Percentiles rank a stretch among this genome's conserved stretches.
Conservation (phyloP, 306 rosid genomes). For the Medicago ruthenica region DNA sequence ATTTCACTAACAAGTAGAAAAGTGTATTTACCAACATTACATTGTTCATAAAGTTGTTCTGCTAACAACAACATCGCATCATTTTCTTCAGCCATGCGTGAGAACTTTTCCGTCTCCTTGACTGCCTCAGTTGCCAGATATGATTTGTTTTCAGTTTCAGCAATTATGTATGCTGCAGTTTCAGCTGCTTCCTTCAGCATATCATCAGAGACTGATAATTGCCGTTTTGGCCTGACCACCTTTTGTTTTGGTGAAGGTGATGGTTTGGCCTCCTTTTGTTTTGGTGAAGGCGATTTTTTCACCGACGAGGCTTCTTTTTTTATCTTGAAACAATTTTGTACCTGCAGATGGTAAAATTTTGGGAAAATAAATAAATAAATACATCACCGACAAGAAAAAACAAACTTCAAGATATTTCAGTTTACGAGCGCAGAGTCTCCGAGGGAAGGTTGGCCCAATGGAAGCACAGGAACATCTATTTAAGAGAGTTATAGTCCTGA, state of each 20-base stretch:
- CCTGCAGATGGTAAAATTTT: constrained; percentile 19
- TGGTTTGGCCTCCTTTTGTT: not conserved
- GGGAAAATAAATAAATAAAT: not conserved
- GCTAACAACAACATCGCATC: not conserved
- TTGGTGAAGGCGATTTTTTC: constrained; percentile 9
- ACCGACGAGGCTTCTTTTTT: not conserved
- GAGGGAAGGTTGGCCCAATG: not conserved
- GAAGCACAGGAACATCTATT: not conserved
- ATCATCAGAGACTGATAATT: not conserved
- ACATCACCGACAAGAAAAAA: not conserved
- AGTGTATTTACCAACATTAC: not conserved
- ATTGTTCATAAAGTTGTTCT: not conserved
- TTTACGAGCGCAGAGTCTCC: not conserved
- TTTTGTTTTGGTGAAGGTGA: constrained; percentile 21
- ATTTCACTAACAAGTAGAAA: constrained; percentile 20
- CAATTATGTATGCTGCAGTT: not conserved
- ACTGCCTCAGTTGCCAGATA: constrained; percentile 8
- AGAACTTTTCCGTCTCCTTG: not conserved
- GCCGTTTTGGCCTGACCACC: not conserved
- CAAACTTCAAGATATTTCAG: not conserved
- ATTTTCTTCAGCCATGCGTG: not conserved
- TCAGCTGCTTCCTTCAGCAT: constrained; percentile 1
- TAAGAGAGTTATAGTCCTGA: not conserved
- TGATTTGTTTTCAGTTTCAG: constrained; percentile 14
- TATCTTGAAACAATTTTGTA: constrained; percentile 13